Evolutionary conservation across 2,329 filamentous ascomycete species (phyloP), one percentile per base, ranked within the genome.

Genomic region (Exophiala mesophila): DNA sequence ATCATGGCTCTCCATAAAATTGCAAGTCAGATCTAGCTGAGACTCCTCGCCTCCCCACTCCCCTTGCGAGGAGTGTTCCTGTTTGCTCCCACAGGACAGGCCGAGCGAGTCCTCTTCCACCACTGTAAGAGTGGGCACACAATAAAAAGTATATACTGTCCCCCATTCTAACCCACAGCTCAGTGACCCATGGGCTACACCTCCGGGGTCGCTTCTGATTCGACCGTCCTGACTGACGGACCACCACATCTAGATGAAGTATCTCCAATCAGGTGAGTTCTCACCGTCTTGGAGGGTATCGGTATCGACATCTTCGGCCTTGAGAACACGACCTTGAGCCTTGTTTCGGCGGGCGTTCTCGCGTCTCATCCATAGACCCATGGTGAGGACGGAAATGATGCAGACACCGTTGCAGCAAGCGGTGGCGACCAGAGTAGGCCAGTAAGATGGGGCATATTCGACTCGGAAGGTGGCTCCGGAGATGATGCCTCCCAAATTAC

Each of bases 401-500:
- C 63, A 69, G 0, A 64, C 59, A 1, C 59, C 62, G 52, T 71
- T 70, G 45, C 69, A 66, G 15, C 57, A 58, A 13, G 59, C 61
- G 1, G 67, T 74, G 1, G 62, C 66, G 5, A 68, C 63, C 5
- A 75, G 54, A 1, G 69, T 73, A 0, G 71, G 71, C 1, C 67
- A 59, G 46, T 74, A 74, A 6, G 26, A 65, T 0, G 72, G 72
- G 2, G 71, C 70, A 49, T 72, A 73, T 37, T 68, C 63, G 0
- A 63, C 64, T 5, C 70, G 61, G 41, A 74, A 75, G 0, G 68
- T 74, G 1, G 63, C 67, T 5, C 34, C 33, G 9, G 34, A 30
- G 3, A 74, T 41, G 10, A 75, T 67, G 0, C 72, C 71, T 0
- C 64, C 70, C 3, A 75, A 45, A 44, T 76, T 76, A 0, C 69